phyloP scores from a whole-genome alignment of 257 asterid species.

The Ophiorrhiza pumila region DNA sequence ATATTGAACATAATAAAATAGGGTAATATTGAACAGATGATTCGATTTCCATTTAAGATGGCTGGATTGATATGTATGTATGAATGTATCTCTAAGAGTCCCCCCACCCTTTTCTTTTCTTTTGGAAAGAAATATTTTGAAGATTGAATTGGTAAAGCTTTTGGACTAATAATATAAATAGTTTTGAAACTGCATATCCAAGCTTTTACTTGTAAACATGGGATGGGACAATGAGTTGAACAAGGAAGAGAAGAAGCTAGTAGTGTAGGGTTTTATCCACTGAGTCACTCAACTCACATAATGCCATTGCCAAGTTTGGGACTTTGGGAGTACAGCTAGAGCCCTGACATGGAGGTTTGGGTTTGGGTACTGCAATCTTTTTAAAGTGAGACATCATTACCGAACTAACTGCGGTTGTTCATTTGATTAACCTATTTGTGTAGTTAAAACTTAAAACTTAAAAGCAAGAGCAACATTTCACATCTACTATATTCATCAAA shows the following conservation, averaged over 20 bases:
- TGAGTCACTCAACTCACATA: background rate
- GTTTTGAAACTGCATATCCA: too few species aligned
- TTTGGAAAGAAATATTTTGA: too few species aligned
- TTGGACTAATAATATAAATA: too few species aligned
- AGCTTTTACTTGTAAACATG: background rate
- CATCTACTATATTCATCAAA: background rate
- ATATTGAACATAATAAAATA: too few species aligned
- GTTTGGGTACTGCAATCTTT: background rate
- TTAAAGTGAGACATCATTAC: constrained; percentile 10
- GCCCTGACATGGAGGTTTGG: background rate
- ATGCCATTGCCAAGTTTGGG: background rate
- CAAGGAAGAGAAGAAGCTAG: background rate
- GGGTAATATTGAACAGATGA: too few species aligned
- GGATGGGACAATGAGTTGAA: background rate
- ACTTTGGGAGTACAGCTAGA: background rate
- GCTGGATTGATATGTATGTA: too few species aligned
- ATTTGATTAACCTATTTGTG: background rate
- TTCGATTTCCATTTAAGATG: too few species aligned
- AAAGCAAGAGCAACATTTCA: too few species aligned
- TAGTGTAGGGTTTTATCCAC: background rate
- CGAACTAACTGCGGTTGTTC: constrained; percentile 2
- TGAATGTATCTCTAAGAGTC: too few species aligned
- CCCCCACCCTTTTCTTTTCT: too few species aligned
- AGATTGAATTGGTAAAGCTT: too few species aligned
- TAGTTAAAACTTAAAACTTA: background rate